Conservation (phyloP, 192 early-diverging fungal genomes). For the Rhizophagus clarus region DNA sequence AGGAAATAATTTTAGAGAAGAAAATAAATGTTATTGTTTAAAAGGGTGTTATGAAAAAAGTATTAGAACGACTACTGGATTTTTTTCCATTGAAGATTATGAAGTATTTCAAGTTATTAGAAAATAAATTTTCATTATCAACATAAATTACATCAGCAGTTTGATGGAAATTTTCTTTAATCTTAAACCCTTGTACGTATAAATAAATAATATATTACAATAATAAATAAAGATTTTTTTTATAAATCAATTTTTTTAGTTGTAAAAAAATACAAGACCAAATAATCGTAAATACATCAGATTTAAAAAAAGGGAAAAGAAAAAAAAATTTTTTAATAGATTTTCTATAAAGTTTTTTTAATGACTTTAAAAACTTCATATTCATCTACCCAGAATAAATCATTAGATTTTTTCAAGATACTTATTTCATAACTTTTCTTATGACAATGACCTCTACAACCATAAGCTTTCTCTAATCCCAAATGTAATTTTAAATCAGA, state of each 20-base stretch:
- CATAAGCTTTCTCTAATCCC: background rate
- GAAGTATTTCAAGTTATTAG: slow-evolving; percentile 3
- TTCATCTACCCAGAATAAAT: background rate
- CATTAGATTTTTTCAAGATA: background rate
- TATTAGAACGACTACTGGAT: background rate
- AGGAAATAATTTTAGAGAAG: background rate
- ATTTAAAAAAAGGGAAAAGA: too few species aligned
- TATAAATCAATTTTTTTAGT: too few species aligned
- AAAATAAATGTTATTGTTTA: background rate
- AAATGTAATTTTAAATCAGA: background rate
- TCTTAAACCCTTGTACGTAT: too few species aligned
- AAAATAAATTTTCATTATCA: background rate
- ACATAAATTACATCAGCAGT: too few species aligned
- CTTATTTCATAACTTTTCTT: background rate
- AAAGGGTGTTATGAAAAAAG: slow-evolving; percentile 2
- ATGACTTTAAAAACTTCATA: background rate
- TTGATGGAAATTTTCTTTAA: too few species aligned
- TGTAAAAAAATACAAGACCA: too few species aligned
- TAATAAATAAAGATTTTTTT: too few species aligned
- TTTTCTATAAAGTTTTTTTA: background rate
- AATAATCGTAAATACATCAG: too few species aligned
- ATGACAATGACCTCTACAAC: background rate
- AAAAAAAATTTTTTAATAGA: background rate
- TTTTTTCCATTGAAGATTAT: slow-evolving; percentile 7
- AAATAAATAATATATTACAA: too few species aligned